Evolutionary conservation across 1,284 basidiomycete genomes (phyloP).

Genomic region (Ceratobasidium sp.): DNA sequence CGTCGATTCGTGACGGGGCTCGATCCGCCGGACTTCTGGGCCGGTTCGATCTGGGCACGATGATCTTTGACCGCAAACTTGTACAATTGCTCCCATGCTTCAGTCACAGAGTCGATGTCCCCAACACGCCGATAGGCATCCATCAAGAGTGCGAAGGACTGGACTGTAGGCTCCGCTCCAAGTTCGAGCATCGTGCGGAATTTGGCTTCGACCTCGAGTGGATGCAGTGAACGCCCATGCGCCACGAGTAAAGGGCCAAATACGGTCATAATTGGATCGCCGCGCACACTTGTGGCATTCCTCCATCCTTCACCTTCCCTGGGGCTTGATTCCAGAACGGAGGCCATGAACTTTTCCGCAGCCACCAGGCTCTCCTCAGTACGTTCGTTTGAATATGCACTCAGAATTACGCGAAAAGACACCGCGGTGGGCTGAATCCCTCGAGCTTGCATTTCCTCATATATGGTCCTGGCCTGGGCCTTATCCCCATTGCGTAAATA

Average conservation of each 20-base stretch:
- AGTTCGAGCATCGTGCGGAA: conserved; percentile 65
- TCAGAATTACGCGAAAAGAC: conserved; percentile 78
- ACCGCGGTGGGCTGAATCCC: conserved; percentile 75
- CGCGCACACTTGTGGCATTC: conserved; percentile 53
- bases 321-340: conserved; percentile 56
- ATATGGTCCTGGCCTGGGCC: conserved; percentile 70
- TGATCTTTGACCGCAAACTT: conserved; percentile 58
- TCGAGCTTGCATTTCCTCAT: conserved; percentile 76
- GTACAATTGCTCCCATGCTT: conserved; percentile 78
- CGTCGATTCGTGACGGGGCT: conserved; percentile 41
- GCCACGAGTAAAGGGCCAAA: conserved; percentile 72
- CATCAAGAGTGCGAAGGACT: conserved; percentile 73
- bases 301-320: conserved; percentile 47
- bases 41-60: conserved; percentile 35
- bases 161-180: conserved; percentile 66
- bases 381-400: conserved; percentile 65
- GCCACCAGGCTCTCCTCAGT: conserved; percentile 62
- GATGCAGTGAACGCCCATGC: conserved; percentile 62
- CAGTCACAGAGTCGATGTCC: conserved; percentile 66
- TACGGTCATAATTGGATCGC: conserved; percentile 60
- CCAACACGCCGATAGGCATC: conserved; percentile 75
- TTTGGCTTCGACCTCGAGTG: conserved; percentile 68
- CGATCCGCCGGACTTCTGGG: conserved; percentile 32
- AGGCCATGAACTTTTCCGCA: conserved; percentile 71
- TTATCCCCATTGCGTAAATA: conserved; percentile 71